Conservation (phyloP, 148 eudicot species). For the Mesembryanthemum crystallinum region DNA sequence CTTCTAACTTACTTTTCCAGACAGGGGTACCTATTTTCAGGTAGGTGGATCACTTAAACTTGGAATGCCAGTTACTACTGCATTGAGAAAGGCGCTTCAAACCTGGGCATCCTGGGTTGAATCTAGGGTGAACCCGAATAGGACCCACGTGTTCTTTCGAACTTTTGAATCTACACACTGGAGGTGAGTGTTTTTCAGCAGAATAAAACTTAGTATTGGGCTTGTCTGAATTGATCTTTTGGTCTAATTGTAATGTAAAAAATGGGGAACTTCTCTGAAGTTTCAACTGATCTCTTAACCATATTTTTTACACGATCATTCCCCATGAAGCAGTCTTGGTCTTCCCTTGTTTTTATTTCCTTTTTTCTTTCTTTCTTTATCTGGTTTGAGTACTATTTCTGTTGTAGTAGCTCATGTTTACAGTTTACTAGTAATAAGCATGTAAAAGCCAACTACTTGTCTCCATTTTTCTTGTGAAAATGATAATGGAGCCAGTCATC, state of each 20-base stretch:
- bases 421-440: neutral
- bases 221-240: neutral
- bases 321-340: neutral
- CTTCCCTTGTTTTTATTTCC: neutral
- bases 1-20: slow-evolving; percentile 45
- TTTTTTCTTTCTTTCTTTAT: neutral
- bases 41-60: slow-evolving; percentile 65
- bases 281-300: neutral
- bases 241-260: neutral
- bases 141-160: slow-evolving; percentile 85
- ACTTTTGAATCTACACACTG: slow-evolving; percentile 88
- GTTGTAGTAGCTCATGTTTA: neutral
- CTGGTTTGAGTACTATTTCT: neutral
- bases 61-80: slow-evolving; percentile 71
- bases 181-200: slow-evolving; percentile 57
- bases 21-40: slow-evolving; percentile 94
- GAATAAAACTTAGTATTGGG: neutral
- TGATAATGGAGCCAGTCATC: neutral
- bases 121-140: slow-evolving; percentile 55
- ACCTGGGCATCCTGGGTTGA: slow-evolving; percentile 94
- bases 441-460: neutral
- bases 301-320: neutral
- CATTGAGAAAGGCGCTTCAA: slow-evolving; percentile 53
- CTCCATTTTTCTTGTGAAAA: neutral
- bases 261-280: neutral